These are phyloP conservation scores for Hemileia vastatrix DNA, from an alignment of 1,284 basidiomycete species.

Conservation along the genomic window DNA sequence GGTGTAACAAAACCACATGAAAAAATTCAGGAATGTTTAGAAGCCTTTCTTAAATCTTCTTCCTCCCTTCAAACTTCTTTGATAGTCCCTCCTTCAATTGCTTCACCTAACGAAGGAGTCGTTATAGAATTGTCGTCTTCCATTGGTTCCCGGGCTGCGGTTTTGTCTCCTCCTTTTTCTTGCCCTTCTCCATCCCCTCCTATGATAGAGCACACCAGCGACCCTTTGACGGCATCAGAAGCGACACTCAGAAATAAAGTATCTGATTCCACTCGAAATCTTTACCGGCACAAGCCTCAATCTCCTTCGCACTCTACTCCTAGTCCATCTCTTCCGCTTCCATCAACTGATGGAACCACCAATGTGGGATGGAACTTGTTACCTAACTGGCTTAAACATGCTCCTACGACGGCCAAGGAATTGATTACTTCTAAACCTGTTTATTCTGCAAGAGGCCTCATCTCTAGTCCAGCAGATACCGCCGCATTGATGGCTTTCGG, in stretches of 20 bases:
- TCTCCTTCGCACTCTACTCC: no score
- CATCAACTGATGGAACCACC: neutral
- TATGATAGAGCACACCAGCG: no score
- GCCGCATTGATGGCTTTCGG: neutral
- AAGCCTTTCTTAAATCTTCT: slow-evolving; percentile 50
- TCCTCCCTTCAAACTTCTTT: slow-evolving; percentile 29
- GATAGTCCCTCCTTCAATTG: neutral
- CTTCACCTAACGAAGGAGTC: neutral
- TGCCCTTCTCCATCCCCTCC: no score
- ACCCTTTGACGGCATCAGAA: no score
- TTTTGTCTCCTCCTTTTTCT: no score
- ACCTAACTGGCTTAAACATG: slow-evolving; percentile 18
- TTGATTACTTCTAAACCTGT: slow-evolving; percentile 6
- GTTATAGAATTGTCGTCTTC: no score
- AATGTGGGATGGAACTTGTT: slow-evolving; percentile 9
- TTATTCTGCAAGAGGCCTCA: neutral
- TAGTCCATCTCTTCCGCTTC: slow-evolving; percentile 1
- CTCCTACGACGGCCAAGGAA: neutral
- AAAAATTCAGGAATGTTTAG: slow-evolving; percentile 63
- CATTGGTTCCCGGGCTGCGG: no score
- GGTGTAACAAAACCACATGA: slow-evolving; percentile 62
- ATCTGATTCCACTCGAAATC: no score
- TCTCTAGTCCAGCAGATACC: neutral
- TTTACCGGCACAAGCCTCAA: no score
- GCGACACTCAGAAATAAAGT: no score